Percentiles rank a stretch among this genome's conserved stretches.
Evolutionary conservation across 140 eudicot species (phyloP).

Genomic region (Ambrosia hybrid): DNA sequence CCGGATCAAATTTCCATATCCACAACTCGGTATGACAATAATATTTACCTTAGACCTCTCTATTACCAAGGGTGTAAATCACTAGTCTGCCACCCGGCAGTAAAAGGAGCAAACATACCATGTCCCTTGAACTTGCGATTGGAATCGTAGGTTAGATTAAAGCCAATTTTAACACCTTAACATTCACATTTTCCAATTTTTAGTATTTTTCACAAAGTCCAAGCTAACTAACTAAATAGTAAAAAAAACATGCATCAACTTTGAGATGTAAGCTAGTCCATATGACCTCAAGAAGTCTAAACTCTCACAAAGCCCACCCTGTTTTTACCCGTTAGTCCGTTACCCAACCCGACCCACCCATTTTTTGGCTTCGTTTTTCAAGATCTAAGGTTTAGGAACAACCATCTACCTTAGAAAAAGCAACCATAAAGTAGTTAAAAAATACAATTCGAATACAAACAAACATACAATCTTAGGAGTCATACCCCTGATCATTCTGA

Average conservation of each 20-base stretch:
- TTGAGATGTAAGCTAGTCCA: not conserved
- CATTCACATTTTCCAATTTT: not conserved
- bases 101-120: slow-evolving; percentile 91
- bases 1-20: not conserved
- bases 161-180: too few relatives aligned
- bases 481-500: slow-evolving; percentile 36
- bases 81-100: slow-evolving; percentile 81
- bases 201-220: not conserved
- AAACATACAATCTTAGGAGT: too few relatives aligned
- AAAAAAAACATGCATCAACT: slow-evolving; percentile 8
- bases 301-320: not conserved
- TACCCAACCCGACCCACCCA: too few relatives aligned
- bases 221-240: not conserved
- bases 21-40: not conserved
- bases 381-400: not conserved
- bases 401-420: not conserved
- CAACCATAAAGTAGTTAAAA: slow-evolving; percentile 1
- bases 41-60: too few relatives aligned
- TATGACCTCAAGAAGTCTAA: too few relatives aligned
- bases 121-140: slow-evolving; percentile 72
- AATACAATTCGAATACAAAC: too few relatives aligned
- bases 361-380: too few relatives aligned
- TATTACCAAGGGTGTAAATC: slow-evolving; percentile 77
- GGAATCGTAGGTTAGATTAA: not conserved
- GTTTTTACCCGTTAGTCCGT: too few relatives aligned